Evolutionary conservation across 306 rosid species (phyloP).

Genomic region (Oemleria cerasiformis): DNA sequence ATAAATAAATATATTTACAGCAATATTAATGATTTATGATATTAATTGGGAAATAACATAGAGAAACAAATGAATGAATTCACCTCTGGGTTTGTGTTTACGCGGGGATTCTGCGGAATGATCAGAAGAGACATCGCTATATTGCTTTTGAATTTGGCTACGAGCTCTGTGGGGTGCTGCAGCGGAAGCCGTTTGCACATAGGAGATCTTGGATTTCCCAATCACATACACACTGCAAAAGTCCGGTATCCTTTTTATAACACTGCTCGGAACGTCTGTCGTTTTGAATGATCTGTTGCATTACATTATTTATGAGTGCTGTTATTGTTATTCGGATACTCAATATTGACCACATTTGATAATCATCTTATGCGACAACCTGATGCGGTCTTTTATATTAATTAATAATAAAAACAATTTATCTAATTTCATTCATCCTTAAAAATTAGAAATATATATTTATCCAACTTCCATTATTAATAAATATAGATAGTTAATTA

Average conservation of each 20-base stretch:
- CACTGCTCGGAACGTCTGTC: conserved; percentile 52
- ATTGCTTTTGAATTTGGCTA: background rate
- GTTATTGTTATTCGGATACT: background rate
- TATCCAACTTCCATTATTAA: too few species aligned
- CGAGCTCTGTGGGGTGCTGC: conserved; percentile 20
- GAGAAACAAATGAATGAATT: too few species aligned
- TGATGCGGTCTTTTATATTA: background rate
- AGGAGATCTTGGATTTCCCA: conserved; percentile 63
- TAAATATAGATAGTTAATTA: too few species aligned
- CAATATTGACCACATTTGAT: background rate
- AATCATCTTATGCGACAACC: background rate
- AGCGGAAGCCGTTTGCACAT: conserved; percentile 43
- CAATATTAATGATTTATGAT: too few species aligned
- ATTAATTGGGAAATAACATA: too few species aligned
- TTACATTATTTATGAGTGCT: conserved; percentile 21
- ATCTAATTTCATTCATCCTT: too few species aligned
- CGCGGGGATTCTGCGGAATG: too few species aligned
- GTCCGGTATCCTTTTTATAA: conserved; percentile 61
- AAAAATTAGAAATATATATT: too few species aligned
- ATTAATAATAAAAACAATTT: too few species aligned
- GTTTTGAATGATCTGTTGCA: conserved; percentile 50
- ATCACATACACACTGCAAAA: conserved; percentile 82
- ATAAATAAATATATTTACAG: too few species aligned
- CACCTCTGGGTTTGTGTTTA: too few species aligned
- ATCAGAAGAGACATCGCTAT: too few species aligned